phyloP scores from a whole-genome alignment of 768 basidiomycete genomes.

The Hygrocybe coccinea region DNA sequence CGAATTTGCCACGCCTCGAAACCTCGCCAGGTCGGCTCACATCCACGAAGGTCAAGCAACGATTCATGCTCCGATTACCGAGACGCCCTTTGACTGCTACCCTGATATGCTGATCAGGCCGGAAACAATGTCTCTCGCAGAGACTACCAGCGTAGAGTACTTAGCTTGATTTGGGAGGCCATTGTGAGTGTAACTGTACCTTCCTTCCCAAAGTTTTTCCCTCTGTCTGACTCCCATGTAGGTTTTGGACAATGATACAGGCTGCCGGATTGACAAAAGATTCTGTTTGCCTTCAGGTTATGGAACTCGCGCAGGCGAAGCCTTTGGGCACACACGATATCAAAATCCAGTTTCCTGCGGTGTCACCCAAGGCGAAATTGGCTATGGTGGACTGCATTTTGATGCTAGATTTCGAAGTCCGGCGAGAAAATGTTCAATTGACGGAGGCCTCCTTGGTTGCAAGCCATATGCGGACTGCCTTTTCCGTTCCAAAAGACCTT shows the following conservation, averaged over 20 bases:
- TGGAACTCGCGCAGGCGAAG: background rate
- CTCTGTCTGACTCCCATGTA: background rate
- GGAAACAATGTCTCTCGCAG: background rate
- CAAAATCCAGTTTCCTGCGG: background rate
- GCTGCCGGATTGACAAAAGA: background rate
- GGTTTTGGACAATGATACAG: background rate
- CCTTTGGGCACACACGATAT: background rate
- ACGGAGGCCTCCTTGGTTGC: conserved; percentile 14
- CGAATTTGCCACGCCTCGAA: too few species aligned
- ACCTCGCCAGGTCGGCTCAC: too few species aligned
- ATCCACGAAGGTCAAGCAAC: background rate
- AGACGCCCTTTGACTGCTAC: conserved; percentile 1
- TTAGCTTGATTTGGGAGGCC: background rate
- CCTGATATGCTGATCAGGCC: background rate
- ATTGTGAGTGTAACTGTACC: background rate
- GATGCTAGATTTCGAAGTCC: conserved; percentile 13
- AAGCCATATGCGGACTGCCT: conserved; percentile 19
- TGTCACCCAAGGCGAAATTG: background rate
- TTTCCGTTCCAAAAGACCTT: conserved; percentile 15
- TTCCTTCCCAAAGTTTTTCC: background rate
- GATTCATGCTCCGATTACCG: background rate
- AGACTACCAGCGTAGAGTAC: background rate
- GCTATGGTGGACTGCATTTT: conserved; percentile 13
- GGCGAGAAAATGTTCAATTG: background rate
- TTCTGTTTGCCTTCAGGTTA: background rate